phyloP scores from a whole-genome alignment of 2,329 filamentous ascomycete species.

The Exophiala aquamarina region DNA sequence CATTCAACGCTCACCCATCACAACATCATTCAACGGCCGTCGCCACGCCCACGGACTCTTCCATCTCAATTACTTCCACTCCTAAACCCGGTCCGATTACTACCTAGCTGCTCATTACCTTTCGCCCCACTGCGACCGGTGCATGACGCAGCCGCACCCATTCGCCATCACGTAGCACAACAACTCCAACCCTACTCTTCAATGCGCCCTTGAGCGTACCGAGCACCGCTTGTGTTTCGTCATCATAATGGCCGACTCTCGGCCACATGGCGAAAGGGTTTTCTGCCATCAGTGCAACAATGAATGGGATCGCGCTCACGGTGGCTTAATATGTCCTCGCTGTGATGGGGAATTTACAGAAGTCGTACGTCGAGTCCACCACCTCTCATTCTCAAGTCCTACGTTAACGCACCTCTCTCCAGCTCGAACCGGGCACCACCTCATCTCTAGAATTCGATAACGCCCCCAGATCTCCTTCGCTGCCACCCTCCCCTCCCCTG shows the following conservation, averaged over 20 bases:
- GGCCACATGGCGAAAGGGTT: conserved; percentile 64
- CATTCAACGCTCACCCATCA: too few species aligned
- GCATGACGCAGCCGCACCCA: conserved; percentile 17
- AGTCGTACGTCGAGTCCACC: conserved; percentile 62
- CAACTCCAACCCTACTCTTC: background rate
- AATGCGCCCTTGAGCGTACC: background rate
- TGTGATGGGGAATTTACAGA: conserved; percentile 80
- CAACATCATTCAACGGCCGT: too few species aligned
- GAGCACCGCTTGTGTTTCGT: background rate
- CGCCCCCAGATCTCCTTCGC: conserved; percentile 25
- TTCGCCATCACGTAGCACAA: background rate
- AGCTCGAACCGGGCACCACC: conserved; percentile 17
- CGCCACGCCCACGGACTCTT: background rate
- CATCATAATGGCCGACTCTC: conserved; percentile 35
- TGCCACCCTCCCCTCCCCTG: conserved; percentile 32
- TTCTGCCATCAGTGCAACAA: conserved; percentile 80
- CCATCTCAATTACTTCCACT: background rate
- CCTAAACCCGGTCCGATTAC: conserved; percentile 1
- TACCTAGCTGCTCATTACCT: conserved; percentile 2
- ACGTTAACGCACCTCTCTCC: conserved; percentile 5
- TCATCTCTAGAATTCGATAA: conserved; percentile 37
- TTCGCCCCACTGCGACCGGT: background rate
- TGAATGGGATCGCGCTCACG: conserved; percentile 76
- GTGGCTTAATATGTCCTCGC: conserved; percentile 70
- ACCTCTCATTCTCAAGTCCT: background rate